A percentile compares a stretch with the other conserved stretches of the same genome.
Evolutionary conservation across 495 filamentous ascomycete species (phyloP).

Genomic region (Aeminium ludgeri): DNA sequence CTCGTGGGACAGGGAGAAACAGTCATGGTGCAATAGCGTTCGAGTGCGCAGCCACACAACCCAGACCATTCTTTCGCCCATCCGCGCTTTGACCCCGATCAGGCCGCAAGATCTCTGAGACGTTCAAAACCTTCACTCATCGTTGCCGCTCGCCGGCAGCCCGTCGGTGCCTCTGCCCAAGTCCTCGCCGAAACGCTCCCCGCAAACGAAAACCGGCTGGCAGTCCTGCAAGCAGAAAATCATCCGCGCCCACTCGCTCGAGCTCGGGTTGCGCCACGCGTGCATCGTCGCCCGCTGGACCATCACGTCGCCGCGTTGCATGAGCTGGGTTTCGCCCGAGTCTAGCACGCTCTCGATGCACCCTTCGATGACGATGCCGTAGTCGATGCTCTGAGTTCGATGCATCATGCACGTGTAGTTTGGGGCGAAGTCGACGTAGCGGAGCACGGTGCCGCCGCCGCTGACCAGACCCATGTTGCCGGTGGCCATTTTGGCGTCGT

Average conservation of each 20-base stretch:
- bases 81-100: too few relatives aligned
- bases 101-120: too few relatives aligned
- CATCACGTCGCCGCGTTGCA: slow-evolving; percentile 46
- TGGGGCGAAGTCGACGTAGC: slow-evolving; percentile 46
- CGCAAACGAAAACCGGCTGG: slow-evolving; percentile 11
- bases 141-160: slow-evolving; percentile 15
- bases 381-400: slow-evolving; percentile 56
- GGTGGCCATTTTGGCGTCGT: slow-evolving; percentile 15
- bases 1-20: too few relatives aligned
- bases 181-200: slow-evolving; percentile 16
- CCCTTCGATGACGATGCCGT: slow-evolving; percentile 63
- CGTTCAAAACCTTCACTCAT: slow-evolving; percentile 4
- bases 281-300: slow-evolving; percentile 55
- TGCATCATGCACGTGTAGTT: slow-evolving; percentile 44
- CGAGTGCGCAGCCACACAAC: too few relatives aligned
- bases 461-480: slow-evolving; percentile 25
- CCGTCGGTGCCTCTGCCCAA: slow-evolving; percentile 15
- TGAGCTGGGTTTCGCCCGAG: slow-evolving; percentile 32
- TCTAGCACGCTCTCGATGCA: slow-evolving; percentile 45
- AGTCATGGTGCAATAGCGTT: too few relatives aligned
- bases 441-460: slow-evolving; percentile 35
- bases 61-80: too few relatives aligned
- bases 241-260: slow-evolving; percentile 26
- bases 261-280: slow-evolving; percentile 42
- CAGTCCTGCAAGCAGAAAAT: slow-evolving; percentile 18